A percentile compares a stretch with the other conserved stretches of the same genome.
Evolutionary conservation across 176 grass and related monocot species (phyloP).

Genomic region (Canna indica): DNA sequence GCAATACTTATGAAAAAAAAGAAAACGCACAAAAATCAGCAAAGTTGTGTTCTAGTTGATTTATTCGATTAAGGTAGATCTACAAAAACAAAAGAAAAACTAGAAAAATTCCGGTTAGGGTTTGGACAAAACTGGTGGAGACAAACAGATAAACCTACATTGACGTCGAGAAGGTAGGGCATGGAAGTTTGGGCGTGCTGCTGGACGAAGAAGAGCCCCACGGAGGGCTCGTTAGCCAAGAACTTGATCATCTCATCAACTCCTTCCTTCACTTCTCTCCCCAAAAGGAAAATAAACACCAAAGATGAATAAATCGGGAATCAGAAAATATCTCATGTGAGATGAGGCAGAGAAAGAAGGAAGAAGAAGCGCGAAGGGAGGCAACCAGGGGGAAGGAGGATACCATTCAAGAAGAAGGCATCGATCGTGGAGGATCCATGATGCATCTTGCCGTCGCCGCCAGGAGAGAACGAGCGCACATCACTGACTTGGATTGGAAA

Average conservation of each 20-base stretch:
- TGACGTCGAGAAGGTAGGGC: constrained; percentile 69
- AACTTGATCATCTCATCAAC: constrained; percentile 80
- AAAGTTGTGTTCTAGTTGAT: not conserved
- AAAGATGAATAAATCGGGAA: not conserved
- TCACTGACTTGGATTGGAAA: not conserved
- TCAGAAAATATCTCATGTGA: not conserved
- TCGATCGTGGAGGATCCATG: not conserved
- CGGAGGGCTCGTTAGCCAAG: constrained; percentile 82
- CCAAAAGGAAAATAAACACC: not conserved
- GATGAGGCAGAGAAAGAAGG: not conserved
- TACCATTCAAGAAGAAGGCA: constrained; percentile 6
- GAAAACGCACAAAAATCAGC: not conserved
- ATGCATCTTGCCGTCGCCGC: not conserved
- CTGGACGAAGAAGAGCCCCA: constrained; percentile 88
- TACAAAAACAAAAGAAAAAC: not conserved
- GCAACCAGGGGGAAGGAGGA: not conserved
- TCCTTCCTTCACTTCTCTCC: constrained; percentile 67
- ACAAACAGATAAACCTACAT: constrained; percentile 20
- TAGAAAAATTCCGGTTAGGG: not conserved
- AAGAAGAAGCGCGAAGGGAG: not conserved
- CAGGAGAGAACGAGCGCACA: constrained; percentile 4
- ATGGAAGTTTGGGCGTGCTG: constrained; percentile 81
- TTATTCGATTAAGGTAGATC: constrained; percentile 10
- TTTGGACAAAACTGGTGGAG: not conserved
- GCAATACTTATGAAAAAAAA: not conserved